These are phyloP conservation scores for Mallotus repandus DNA, from an alignment of 441 rosid species.

Conservation along the genomic window DNA sequence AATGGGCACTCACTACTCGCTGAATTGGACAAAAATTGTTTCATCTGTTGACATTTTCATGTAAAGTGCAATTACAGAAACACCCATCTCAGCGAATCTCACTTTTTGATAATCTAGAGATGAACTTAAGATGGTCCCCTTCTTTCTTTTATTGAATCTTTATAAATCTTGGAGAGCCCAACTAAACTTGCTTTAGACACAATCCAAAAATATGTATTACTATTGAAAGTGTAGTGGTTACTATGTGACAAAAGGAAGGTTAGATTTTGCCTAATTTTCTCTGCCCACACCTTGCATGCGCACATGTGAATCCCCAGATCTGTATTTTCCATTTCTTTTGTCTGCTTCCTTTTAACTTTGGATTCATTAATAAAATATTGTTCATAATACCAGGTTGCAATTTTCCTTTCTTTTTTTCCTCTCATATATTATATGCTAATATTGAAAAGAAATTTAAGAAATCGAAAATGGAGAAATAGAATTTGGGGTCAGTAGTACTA, in stretches of 20 bases:
- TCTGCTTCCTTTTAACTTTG: conserved; percentile 37
- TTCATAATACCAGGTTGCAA: background rate
- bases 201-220: conserved; percentile 13
- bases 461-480: background rate
- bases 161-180: conserved; percentile 9
- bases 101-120: background rate
- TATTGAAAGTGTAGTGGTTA: conserved; percentile 14
- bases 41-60: background rate
- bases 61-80: background rate
- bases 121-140: conserved; percentile 22
- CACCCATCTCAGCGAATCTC: conserved; percentile 8
- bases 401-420: too few species aligned
- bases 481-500: background rate
- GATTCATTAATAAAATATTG: conserved; percentile 26
- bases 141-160: conserved; percentile 16
- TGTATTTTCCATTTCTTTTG: conserved; percentile 36
- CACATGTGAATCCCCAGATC: conserved; percentile 46
- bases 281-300: conserved; percentile 21
- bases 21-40: conserved; percentile 1
- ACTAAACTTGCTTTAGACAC: conserved; percentile 24
- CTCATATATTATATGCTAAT: background rate
- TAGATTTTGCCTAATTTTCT: conserved; percentile 25
- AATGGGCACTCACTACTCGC: background rate
- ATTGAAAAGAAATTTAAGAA: background rate
- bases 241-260: conserved; percentile 42